Conservation (phyloP, 306 rosid species). For the Lotus japonicus region DNA sequence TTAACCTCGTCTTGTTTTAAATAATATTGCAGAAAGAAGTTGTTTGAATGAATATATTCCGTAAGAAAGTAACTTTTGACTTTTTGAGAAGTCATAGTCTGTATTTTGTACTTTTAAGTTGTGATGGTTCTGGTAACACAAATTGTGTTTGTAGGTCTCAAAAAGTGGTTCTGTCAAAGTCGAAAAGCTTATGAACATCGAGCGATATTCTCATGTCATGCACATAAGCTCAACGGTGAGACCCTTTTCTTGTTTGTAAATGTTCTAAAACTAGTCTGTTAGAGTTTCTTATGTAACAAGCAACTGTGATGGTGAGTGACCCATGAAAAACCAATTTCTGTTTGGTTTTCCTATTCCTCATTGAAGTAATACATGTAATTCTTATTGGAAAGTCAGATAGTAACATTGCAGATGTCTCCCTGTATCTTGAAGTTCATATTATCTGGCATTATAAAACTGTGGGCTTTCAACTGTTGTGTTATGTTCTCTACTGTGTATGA, state of each 20-base stretch:
- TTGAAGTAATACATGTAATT: neutral
- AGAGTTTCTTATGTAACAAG: neutral
- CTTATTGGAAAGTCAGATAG: neutral
- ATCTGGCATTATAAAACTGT: neutral
- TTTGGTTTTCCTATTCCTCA: neutral
- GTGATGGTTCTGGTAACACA: slow-evolving; percentile 20
- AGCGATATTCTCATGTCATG: slow-evolving; percentile 88
- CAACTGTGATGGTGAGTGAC: neutral
- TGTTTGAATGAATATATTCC: neutral
- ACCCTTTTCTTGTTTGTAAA: neutral
- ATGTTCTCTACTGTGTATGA: neutral
- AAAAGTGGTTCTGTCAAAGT: slow-evolving; percentile 69
- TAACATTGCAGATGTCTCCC: neutral
- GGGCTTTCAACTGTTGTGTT: neutral
- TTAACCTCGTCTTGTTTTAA: neutral
- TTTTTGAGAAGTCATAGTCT: neutral
- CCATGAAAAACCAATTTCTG: neutral
- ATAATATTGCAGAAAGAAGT: slow-evolving; percentile 5
- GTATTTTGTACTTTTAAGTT: neutral
- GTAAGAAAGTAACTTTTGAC: neutral
- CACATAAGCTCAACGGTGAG: slow-evolving; percentile 93
- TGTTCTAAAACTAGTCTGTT: neutral
- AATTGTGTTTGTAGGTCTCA: slow-evolving; percentile 50
- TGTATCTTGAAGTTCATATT: neutral
- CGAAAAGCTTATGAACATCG: slow-evolving; percentile 68